phyloP scores from a whole-genome alignment of 2,329 filamentous ascomycete genomes.

The Bimuria novae-zelandiae region DNA sequence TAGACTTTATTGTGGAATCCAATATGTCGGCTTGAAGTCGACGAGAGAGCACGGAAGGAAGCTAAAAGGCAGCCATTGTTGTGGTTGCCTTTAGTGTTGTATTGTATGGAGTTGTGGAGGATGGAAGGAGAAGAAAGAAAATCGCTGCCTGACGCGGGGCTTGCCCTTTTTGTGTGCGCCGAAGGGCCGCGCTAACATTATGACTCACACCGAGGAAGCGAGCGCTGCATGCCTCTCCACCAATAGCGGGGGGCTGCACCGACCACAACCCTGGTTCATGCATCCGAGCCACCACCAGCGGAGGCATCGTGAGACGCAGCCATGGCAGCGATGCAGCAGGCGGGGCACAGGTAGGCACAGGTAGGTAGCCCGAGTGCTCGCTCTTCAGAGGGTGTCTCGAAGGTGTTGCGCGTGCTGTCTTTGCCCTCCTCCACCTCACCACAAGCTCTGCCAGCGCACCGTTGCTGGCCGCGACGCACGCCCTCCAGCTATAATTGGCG shows the following conservation, averaged over 20 bases:
- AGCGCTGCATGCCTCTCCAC: background rate
- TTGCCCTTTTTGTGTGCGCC: slow-evolving; percentile 21
- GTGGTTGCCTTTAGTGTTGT: slow-evolving; percentile 37
- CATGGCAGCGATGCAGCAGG: no score
- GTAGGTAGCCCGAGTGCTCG: no score
- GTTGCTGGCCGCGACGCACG: background rate
- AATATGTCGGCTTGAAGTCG: slow-evolving; percentile 37
- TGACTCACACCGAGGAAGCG: slow-evolving; percentile 8
- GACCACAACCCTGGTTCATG: background rate
- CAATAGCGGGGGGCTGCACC: background rate
- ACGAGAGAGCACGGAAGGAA: slow-evolving; percentile 29
- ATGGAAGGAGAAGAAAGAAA: slow-evolving; percentile 25
- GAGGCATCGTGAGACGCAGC: background rate
- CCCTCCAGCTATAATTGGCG: background rate
- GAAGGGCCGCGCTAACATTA: background rate
- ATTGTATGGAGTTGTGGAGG: slow-evolving; percentile 21
- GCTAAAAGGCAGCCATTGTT: slow-evolving; percentile 47
- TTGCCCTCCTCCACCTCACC: background rate
- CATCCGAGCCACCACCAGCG: background rate
- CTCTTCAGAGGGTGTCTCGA: no score
- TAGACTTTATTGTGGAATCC: slow-evolving; percentile 30
- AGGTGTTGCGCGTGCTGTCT: background rate
- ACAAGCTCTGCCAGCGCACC: background rate
- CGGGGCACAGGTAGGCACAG: background rate
- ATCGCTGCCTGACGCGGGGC: slow-evolving; percentile 37